Evolutionary conservation across 2,329 filamentous ascomycete species (phyloP).

Genomic region (Hirsutella minnesotensis): DNA sequence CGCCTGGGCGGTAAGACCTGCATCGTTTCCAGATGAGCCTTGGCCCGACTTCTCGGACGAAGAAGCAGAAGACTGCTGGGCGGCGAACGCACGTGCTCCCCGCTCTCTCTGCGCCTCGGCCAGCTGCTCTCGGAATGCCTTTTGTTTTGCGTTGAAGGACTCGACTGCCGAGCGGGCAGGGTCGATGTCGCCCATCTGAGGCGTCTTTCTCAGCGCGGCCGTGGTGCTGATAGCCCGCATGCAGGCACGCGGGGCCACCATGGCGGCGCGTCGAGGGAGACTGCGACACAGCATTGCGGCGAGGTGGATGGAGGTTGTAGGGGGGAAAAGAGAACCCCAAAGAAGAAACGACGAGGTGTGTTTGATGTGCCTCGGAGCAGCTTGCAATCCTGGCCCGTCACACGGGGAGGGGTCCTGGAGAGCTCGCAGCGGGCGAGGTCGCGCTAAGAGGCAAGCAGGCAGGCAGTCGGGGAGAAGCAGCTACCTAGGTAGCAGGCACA

Average conservation of each 20-base stretch:
- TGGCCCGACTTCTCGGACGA: slow-evolving; percentile 28
- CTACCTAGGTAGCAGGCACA: background rate
- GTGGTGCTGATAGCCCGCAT: slow-evolving; percentile 48
- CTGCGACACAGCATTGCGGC: slow-evolving; percentile 36
- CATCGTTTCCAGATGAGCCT: slow-evolving; percentile 22
- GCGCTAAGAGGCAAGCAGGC: background rate
- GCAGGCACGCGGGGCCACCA: slow-evolving; percentile 31
- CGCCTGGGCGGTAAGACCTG: slow-evolving; percentile 38
- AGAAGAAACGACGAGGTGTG: background rate
- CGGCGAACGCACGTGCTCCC: slow-evolving; percentile 64
- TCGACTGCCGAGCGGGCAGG: slow-evolving; percentile 51
- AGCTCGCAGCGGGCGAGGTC: background rate
- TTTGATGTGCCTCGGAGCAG: slow-evolving; percentile 1
- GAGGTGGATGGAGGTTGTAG: background rate
- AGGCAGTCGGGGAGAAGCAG: background rate
- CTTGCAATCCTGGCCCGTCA: background rate
- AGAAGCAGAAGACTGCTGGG: slow-evolving; percentile 29
- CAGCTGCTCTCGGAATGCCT: slow-evolving; percentile 74
- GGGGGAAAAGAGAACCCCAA: background rate
- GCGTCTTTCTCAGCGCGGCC: slow-evolving; percentile 36
- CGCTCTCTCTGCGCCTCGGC: slow-evolving; percentile 66
- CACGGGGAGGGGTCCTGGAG: background rate
- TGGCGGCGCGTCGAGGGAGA: slow-evolving; percentile 32
- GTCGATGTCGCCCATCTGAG: slow-evolving; percentile 79
- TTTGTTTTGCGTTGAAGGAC: slow-evolving; percentile 73